Conservation (phyloP, 1,284 basidiomycete genomes). For the Rhodotorula mucilaginosa region DNA sequence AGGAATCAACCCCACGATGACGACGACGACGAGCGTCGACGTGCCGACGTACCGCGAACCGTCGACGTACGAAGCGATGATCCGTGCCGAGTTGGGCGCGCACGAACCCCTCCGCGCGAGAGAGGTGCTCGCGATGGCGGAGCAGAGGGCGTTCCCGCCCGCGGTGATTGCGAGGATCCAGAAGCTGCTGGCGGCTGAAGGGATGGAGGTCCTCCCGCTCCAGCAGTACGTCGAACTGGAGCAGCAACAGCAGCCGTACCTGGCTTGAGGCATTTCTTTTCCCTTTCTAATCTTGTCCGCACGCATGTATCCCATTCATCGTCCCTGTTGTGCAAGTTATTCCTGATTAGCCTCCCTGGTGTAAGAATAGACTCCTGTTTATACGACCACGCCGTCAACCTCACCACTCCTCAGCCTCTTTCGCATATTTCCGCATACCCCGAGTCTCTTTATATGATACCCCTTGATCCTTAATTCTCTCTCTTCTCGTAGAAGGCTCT, state of each 20-base stretch:
- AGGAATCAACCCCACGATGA: constrained; percentile 48
- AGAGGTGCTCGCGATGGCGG: constrained; percentile 71
- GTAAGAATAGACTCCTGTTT: too few species aligned
- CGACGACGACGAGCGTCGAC: constrained; percentile 27
- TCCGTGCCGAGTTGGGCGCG: constrained; percentile 79
- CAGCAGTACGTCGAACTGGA: not conserved
- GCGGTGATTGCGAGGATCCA: constrained; percentile 31
- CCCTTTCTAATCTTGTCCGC: too few species aligned
- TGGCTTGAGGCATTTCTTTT: not conserved
- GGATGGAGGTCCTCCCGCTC: constrained; percentile 7
- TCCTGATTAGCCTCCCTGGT: too few species aligned
- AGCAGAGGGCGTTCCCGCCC: constrained; percentile 58
- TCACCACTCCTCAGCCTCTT: not conserved
- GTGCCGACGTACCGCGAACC: constrained; percentile 85
- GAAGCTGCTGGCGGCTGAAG: constrained; percentile 26
- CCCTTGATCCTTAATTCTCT: not conserved
- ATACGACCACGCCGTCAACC: not conserved
- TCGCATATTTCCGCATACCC: not conserved
- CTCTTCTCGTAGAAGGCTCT: not conserved
- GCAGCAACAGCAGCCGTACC: not conserved
- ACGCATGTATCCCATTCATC: too few species aligned
- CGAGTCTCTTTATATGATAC: not conserved
- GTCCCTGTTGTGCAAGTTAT: too few species aligned
- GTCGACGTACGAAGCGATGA: constrained; percentile 66
- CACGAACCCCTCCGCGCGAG: constrained; percentile 70